These are phyloP conservation scores for Suhomyces faveliae DNA, from an alignment of 805 yeast genomes.

Conservation along the genomic window DNA sequence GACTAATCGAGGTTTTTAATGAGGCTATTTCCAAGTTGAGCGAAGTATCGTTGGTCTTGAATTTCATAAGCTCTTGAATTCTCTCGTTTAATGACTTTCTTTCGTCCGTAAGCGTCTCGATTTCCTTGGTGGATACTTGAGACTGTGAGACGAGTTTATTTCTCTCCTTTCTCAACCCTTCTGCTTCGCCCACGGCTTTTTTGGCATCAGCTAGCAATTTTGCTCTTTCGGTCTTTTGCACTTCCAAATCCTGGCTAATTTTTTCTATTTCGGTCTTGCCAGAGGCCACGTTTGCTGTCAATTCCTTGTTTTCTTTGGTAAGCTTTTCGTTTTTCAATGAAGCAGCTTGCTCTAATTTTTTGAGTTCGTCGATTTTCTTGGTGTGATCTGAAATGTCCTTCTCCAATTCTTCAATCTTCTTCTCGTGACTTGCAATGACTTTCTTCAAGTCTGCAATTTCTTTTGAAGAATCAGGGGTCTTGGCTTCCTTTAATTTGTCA, in stretches of 20 bases:
- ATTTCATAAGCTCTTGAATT: constrained; percentile 27
- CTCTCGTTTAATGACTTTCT: constrained; percentile 36
- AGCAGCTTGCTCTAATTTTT: constrained; percentile 2
- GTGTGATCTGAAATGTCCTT: background rate
- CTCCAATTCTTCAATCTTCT: background rate
- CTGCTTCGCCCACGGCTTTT: background rate
- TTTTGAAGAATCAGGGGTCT: background rate
- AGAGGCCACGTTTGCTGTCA: background rate
- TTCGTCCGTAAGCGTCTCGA: constrained; percentile 28
- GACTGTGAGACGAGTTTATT: background rate
- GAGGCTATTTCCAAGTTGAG: constrained; percentile 50
- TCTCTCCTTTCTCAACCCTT: background rate
- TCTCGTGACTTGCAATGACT: constrained; percentile 10
- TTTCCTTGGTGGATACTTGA: constrained; percentile 19
- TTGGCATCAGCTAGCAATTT: background rate
- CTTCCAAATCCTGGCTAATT: background rate
- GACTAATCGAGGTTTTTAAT: constrained; percentile 41
- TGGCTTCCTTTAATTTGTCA: constrained; percentile 50
- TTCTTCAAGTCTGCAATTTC: background rate
- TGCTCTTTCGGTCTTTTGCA: background rate
- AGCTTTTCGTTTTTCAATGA: constrained; percentile 16
- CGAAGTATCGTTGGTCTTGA: constrained; percentile 41
- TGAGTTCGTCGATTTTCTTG: constrained; percentile 4
- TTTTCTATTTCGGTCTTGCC: background rate
- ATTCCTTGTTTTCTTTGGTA: constrained; percentile 1